Evolutionary conservation across 2,329 filamentous ascomycete species (phyloP), one percentile per base, ranked within the genome.

Genomic region (Orbilia oligospora): DNA sequence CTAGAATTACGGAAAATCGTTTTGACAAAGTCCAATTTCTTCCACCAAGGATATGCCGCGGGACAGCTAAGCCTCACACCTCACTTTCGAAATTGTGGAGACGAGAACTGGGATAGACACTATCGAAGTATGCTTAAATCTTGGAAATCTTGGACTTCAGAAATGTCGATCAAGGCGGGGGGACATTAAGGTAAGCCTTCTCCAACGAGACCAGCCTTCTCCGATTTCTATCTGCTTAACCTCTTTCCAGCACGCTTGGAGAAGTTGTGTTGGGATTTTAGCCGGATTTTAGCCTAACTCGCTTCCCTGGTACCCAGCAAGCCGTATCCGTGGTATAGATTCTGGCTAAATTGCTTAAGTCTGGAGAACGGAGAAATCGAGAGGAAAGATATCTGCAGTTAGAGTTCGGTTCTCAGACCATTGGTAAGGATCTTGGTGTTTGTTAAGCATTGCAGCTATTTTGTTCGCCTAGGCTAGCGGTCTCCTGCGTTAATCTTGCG

Each of bases 321-420:
- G 24, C 33, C 38, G 36, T 53, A 65, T 56, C 70, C 70, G 44
- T 73, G 70, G 70, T 67, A 73, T 22, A n/a, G 22, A 27, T 67
- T 49, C 53, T 73, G 70, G 49, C 70, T 73, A 73, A 67, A 73
- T 67, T 51, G 22, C 16, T 48, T 20, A 27, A 65, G 30, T 65
- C 58, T 64, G 41, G 69, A 58, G 58, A 66, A 67, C 70, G 70
- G 70, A 73, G 48, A 73, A 67, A 73, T 73, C 70, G 48, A 49
- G 33, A 36, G 10, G 33, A 53, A 64, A 22, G 44, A 14, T 18
- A 24, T 22, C 5, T 44, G 51, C 48, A 27, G 38, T 18, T 46
- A 63, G 33, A 0, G 41, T 53, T 53, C n/a, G 20, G 20, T 20
- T 36, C 46, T 63, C 56, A 61, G 36, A 14, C 20, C 56, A 44